These are phyloP conservation scores for Tolypocladium album DNA, from an alignment of 2,329 filamentous ascomycete genomes.

Conservation along the genomic window DNA sequence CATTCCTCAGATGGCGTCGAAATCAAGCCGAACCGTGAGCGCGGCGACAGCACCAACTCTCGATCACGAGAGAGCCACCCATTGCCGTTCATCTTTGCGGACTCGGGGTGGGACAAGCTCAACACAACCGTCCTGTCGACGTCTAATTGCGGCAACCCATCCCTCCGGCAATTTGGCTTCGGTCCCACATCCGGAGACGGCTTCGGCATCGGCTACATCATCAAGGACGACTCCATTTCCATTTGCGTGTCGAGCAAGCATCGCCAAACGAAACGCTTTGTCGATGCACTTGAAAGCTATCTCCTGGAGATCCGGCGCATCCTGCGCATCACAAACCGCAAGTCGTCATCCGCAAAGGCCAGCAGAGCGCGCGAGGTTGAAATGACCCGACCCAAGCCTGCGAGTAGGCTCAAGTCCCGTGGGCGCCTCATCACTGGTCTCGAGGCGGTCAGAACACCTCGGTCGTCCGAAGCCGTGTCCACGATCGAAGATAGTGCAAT, in stretches of 20 bases:
- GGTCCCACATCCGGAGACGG: constrained; percentile 89
- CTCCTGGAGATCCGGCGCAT: constrained; percentile 83
- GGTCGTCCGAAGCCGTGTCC: constrained; percentile 40
- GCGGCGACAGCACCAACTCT: constrained; percentile 45
- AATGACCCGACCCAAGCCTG: constrained; percentile 21
- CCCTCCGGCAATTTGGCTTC: constrained; percentile 90
- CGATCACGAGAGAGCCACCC: constrained; percentile 33
- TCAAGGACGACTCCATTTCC: constrained; percentile 68
- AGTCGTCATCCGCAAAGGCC: constrained; percentile 28
- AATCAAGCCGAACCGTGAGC: constrained; percentile 26
- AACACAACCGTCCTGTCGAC: constrained; percentile 93
- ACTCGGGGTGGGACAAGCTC: constrained; percentile 85
- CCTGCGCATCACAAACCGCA: constrained; percentile 54
- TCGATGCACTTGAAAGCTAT: constrained; percentile 84
- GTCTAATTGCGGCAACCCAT: constrained; percentile 97
- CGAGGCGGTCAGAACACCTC: constrained; percentile 31
- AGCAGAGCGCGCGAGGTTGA: constrained; percentile 46
- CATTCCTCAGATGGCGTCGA: constrained; percentile 22
- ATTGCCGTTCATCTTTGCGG: constrained; percentile 75
- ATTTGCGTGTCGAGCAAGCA: constrained; percentile 94
- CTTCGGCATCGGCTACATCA: constrained; percentile 97
- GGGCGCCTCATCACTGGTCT: constrained; percentile 60
- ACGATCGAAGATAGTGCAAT: constrained; percentile 59
- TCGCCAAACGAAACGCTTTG: constrained; percentile 79
- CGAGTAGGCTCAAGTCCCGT: constrained; percentile 53